phyloP scores from a whole-genome alignment of 306 rosid genomes.

The Glycyrrhiza uralensis region DNA sequence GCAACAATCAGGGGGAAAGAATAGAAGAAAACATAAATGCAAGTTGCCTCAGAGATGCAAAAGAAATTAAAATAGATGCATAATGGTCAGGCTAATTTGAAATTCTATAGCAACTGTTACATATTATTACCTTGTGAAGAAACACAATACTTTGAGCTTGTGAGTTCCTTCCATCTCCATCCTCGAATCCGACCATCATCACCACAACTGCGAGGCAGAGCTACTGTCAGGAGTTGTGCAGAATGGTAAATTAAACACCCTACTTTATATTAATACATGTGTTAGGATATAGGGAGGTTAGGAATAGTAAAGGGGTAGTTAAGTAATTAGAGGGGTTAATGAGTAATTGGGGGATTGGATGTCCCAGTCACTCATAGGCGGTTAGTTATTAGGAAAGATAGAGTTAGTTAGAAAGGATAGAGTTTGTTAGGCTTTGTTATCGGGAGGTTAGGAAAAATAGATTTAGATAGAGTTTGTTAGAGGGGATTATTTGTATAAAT shows the following conservation, averaged over 20 bases:
- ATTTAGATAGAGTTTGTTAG: no score
- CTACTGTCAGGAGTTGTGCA: constrained; percentile 8
- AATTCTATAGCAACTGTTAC: constrained; percentile 10
- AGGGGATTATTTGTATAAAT: no score
- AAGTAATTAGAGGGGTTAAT: no score
- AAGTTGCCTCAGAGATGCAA: constrained; percentile 2
- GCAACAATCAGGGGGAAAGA: not conserved
- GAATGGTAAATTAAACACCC: constrained; percentile 15
- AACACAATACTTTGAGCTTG: constrained; percentile 36
- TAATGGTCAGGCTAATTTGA: not conserved
- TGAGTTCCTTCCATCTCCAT: constrained; percentile 83
- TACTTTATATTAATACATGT: not conserved
- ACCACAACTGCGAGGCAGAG: constrained; percentile 61
- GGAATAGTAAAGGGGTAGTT: no score
- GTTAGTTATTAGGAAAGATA: no score
- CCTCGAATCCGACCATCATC: constrained; percentile 90
- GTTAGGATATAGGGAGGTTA: no score
- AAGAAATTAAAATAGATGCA: not conserved
- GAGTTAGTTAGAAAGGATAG: no score
- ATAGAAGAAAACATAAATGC: not conserved
- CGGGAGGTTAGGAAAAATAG: no score
- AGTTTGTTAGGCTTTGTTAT: no score
- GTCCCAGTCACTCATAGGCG: no score
- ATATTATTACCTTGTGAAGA: constrained; percentile 48
- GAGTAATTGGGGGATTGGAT: no score